Percentiles rank a stretch among this genome's conserved stretches.
Evolutionary conservation across 306 rosid species (phyloP).

Genomic region (Styphnolobium japonicum): DNA sequence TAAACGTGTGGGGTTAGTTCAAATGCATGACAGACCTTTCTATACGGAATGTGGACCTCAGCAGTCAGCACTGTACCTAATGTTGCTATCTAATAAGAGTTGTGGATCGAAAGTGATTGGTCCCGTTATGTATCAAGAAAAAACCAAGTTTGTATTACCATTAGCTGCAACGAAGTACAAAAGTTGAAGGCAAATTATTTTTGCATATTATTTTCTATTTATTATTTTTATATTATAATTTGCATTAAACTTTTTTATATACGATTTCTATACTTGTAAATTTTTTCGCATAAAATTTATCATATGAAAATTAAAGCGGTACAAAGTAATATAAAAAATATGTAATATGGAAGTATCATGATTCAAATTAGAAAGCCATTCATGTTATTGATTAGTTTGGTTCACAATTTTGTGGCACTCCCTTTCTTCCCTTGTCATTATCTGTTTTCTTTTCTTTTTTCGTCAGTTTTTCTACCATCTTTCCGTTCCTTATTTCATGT

Average conservation of each 20-base stretch:
- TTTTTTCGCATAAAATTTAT: no score
- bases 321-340: not conserved
- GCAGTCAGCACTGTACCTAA: not conserved
- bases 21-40: slow-evolving; percentile 9
- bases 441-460: slow-evolving; percentile 1
- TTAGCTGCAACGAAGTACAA: not conserved
- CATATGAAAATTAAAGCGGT: not conserved
- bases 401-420: slow-evolving; percentile 27
- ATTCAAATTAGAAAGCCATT: not conserved
- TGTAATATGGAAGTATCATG: not conserved
- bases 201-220: not conserved
- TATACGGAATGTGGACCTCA: slow-evolving; percentile 26
- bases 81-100: not conserved
- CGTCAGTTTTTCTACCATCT: not conserved
- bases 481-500: slow-evolving; percentile 1
- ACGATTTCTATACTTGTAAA: no score
- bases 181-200: not conserved
- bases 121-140: not conserved
- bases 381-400: not conserved
- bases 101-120: not conserved
- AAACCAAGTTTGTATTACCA: not conserved
- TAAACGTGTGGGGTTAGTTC: slow-evolving; percentile 22
- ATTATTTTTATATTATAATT: not conserved
- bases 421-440: slow-evolving; percentile 12
- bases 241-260: not conserved